These are phyloP conservation scores for Pythium aristosporum DNA, from an alignment of 352 stramenopile species.

Conservation along the genomic window DNA sequence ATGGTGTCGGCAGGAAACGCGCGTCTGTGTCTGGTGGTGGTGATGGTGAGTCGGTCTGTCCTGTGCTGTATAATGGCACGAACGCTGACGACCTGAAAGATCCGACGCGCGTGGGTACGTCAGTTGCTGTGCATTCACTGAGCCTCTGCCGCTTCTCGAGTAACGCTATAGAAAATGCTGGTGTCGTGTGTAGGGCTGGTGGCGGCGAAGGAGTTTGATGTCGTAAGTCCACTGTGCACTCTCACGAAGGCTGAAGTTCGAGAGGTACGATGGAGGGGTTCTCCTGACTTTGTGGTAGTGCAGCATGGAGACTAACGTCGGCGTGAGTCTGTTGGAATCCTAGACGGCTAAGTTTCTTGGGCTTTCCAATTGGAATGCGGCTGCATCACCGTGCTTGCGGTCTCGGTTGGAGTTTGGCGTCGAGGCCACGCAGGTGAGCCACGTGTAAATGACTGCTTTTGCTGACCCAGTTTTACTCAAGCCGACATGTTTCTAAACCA, in stretches of 20 bases:
- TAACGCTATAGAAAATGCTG: neutral
- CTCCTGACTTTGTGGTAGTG: neutral
- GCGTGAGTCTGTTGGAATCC: neutral
- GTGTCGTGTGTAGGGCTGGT: slow-evolving; percentile 67
- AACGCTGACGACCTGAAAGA: slow-evolving; percentile 95
- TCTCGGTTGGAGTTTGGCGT: slow-evolving; percentile 95
- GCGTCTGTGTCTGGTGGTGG: slow-evolving; percentile 3
- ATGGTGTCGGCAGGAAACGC: slow-evolving; percentile 21
- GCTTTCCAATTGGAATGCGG: slow-evolving; percentile 95
- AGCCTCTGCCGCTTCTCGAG: neutral
- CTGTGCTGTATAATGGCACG: slow-evolving; percentile 95
- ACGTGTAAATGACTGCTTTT: neutral
- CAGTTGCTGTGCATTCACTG: neutral
- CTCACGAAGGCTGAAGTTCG: slow-evolving; percentile 91
- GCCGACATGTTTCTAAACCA: neutral
- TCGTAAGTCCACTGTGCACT: slow-evolving; percentile 88
- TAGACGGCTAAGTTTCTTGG: slow-evolving; percentile 87
- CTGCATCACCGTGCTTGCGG: slow-evolving; percentile 94
- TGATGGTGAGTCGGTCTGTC: slow-evolving; percentile 13
- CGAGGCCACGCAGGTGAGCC: slow-evolving; percentile 72
- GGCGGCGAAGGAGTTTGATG: slow-evolving; percentile 91
- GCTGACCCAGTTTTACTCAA: neutral
- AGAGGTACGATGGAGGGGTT: slow-evolving; percentile 31
- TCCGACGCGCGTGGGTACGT: slow-evolving; percentile 81
- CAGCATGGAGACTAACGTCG: neutral